These are phyloP conservation scores for Zygosaccharomyces lentus DNA, from an alignment of 805 yeast species.

Conservation along the genomic window DNA sequence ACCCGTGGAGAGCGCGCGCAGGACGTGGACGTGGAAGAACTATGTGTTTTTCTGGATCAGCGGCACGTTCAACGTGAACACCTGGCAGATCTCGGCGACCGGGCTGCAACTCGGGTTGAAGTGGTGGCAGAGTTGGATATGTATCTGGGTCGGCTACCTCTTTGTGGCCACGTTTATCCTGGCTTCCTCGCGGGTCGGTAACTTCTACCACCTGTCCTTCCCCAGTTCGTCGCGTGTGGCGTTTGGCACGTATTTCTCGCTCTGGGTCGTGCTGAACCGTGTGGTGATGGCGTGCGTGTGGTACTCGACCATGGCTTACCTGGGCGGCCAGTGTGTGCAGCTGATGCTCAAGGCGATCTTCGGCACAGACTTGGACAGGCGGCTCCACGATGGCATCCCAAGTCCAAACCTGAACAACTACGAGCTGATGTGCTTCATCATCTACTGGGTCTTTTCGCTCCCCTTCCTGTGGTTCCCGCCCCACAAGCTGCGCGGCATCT, in stretches of 20 bases:
- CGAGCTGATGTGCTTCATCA: constrained; percentile 68
- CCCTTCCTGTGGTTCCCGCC: constrained; percentile 85
- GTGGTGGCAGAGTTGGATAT: constrained; percentile 92
- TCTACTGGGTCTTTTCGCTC: constrained; percentile 74
- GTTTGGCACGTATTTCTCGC: constrained; percentile 81
- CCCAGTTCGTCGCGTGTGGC: constrained; percentile 80
- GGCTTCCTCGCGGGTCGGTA: constrained; percentile 71
- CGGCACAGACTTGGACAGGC: constrained; percentile 57
- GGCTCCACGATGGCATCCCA: constrained; percentile 59
- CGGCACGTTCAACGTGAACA: constrained; percentile 84
- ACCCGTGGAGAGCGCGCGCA: constrained; percentile 69
- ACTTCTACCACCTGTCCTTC: constrained; percentile 76
- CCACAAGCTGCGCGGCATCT: constrained; percentile 75
- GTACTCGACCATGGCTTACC: constrained; percentile 83
- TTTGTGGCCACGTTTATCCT: constrained; percentile 68
- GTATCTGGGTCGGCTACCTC: constrained; percentile 82
- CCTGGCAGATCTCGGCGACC: constrained; percentile 90
- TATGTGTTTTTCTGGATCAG: constrained; percentile 82
- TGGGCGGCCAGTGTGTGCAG: constrained; percentile 82
- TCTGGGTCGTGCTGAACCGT: constrained; percentile 86
- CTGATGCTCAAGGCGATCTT: constrained; percentile 75
- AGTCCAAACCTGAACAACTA: constrained; percentile 62
- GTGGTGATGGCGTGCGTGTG: constrained; percentile 86
- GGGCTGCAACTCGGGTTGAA: constrained; percentile 74
- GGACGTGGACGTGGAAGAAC: constrained; percentile 83